A percentile compares a stretch with the other conserved stretches of the same genome.
Evolutionary conservation across 306 rosid species (phyloP).

Genomic region (Vachellia collinsii): DNA sequence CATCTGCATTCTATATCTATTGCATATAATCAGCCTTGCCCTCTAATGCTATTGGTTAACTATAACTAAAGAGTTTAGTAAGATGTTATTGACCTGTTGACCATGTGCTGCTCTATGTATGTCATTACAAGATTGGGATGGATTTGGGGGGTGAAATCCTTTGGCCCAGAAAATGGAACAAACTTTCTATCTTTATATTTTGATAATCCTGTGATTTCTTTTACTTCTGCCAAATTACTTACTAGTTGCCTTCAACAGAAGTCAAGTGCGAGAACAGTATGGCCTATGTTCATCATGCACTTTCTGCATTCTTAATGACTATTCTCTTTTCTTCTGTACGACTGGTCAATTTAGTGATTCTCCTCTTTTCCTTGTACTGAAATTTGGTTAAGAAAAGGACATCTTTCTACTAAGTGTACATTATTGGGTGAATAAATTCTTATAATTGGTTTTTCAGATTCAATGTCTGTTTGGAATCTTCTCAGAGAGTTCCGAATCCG

Average conservation of each 20-base stretch:
- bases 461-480: constrained; percentile 99
- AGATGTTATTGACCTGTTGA: constrained; percentile 9
- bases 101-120: not conserved
- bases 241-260: not conserved
- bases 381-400: constrained; percentile 30
- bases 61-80: too few relatives aligned
- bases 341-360: constrained; percentile 5
- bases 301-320: not conserved
- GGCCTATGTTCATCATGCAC: not conserved
- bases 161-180: constrained; percentile 1
- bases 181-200: not conserved
- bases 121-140: constrained; percentile 4
- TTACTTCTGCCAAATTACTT: not conserved
- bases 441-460: constrained; percentile 69
- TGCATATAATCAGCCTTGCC: not conserved
- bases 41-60: not conserved
- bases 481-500: constrained; percentile 97
- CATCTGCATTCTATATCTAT: not conserved
- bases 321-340: constrained; percentile 6
- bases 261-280: constrained; percentile 7
- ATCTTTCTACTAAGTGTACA: not conserved
- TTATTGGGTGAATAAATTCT: constrained; percentile 37
- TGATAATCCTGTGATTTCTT: not conserved
- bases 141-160: not conserved
- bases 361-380: constrained; percentile 6